Percentiles rank a stretch among this genome's conserved stretches.
Conservation (phyloP, 1,139 yeast genomes). For the Diutina rugosa region DNA sequence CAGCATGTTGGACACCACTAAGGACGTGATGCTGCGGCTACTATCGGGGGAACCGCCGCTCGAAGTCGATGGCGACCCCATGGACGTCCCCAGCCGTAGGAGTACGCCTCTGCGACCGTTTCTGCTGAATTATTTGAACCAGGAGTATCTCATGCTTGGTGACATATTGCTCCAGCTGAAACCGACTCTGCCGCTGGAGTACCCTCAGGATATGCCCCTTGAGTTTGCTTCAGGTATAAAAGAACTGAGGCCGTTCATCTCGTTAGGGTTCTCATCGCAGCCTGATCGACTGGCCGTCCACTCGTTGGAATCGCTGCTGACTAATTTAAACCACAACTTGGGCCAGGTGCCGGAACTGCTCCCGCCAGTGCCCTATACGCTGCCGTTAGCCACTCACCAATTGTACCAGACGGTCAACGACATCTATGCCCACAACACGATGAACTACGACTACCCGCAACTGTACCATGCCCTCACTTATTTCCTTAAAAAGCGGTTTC, state of each 20-base stretch:
- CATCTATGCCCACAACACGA: constrained; percentile 40
- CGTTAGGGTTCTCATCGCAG: constrained; percentile 15
- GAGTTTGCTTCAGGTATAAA: neutral
- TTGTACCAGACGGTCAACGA: constrained; percentile 53
- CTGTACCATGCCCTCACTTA: constrained; percentile 52
- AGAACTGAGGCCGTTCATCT: constrained; percentile 25
- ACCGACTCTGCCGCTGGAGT: constrained; percentile 33
- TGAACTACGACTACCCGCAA: constrained; percentile 53
- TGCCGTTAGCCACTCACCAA: constrained; percentile 49
- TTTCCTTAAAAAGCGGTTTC: constrained; percentile 41
- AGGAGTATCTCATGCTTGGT: constrained; percentile 47
- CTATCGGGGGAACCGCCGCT: constrained; percentile 8
- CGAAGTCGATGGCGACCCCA: constrained; percentile 11
- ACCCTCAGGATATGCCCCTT: neutral
- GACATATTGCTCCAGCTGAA: constrained; percentile 31
- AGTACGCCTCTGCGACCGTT: constrained; percentile 10
- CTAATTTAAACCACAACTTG: constrained; percentile 5
- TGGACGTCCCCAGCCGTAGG: constrained; percentile 5
- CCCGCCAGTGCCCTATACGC: constrained; percentile 21
- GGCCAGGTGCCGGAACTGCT: constrained; percentile 5
- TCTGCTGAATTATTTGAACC: constrained; percentile 33
- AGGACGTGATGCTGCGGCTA: constrained; percentile 23
- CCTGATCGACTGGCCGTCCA: neutral
- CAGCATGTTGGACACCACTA: constrained; percentile 21
- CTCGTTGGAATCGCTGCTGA: constrained; percentile 4